Base-by-base conservation (phyloP, 2,329 filamentous ascomycete genomes). In the Cordyceps cateniannulata region DNA sequence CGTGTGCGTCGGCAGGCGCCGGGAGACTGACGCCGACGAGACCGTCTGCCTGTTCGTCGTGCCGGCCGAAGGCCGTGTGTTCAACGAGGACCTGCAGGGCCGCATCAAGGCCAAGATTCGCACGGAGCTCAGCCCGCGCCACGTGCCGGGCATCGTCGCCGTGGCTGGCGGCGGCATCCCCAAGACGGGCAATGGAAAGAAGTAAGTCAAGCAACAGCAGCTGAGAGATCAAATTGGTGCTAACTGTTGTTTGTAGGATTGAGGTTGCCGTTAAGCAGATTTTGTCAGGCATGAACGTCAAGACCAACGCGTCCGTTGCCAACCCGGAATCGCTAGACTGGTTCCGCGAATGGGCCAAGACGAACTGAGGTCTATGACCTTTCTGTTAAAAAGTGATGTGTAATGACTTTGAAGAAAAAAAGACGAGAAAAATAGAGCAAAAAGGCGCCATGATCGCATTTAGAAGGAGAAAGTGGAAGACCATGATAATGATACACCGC, bases 261-360 rank as follows among this genome's bases (percentile, higher is more conserved):
- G 93, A 99, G 73, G 92, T 96, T 52, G 91, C 91, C 0, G 93
- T 98, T 6, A 98, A 98, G 79, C 93, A 97, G 75, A 97, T 98
- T 49, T 77, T 99, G 1, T 96, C 91, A 29, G 93, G 93, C 0
- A 78, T 93, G 74, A 85, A 90, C 57, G 86, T 97, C 65, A 93
- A 92, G 78, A 95, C 91, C 0, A 92, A 91, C 53, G 92, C 93
- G 0, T 96, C 91, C 69, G 93, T 98, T n/a, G 91, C 91, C 5
- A 98, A 98, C 72, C 87, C 90, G 2, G 89, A 88, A 66, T 92
- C 93, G 65, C 75, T 99, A 66, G 88, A 91, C 45, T 98, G 91
- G 89, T 98, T 97, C 74, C 82, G 85, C 65, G 76, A 81, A 35
- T 98, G 93, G 93, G 84, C 88, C 14, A 76, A 73, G 63, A 76